Conservation (phyloP, 805 yeast species). For the Metschnikowia lochheadii region DNA sequence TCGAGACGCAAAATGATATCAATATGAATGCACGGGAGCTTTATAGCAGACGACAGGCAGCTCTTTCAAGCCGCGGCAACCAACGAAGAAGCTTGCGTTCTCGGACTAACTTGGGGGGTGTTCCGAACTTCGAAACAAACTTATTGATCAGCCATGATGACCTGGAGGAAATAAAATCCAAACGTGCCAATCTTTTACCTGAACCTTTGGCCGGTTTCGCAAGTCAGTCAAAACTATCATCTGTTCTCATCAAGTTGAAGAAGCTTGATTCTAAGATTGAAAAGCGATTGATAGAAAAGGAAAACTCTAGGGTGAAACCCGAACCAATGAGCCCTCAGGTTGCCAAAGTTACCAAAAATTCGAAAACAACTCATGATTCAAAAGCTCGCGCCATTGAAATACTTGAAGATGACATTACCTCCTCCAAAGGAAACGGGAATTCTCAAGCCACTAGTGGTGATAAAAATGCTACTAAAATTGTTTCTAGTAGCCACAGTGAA, state of each 20-base stretch:
- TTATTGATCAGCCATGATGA: conserved; percentile 3
- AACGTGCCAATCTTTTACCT: conserved; percentile 12
- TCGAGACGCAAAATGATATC: conserved; percentile 6
- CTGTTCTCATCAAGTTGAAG: conserved; percentile 21
- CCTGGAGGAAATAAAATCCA: conserved; percentile 9
- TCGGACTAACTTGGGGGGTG: conserved; percentile 9
- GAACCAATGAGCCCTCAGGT: conserved; percentile 3
- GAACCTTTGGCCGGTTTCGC: conserved; percentile 14
- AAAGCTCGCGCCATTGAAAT: not conserved
- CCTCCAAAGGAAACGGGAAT: not conserved
- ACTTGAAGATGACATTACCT: not conserved
- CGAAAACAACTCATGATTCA: not conserved
- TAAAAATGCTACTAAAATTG: not conserved
- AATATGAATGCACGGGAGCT: conserved; percentile 11
- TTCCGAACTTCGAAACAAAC: conserved; percentile 12
- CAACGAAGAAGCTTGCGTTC: conserved; percentile 13
- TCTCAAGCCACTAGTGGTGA: not conserved
- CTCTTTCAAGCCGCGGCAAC: conserved; percentile 4
- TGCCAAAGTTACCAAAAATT: not conserved
- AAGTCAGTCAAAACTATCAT: conserved; percentile 17
- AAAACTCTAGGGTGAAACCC: conserved; percentile 3
- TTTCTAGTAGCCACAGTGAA: not conserved
- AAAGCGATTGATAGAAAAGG: conserved; percentile 4
- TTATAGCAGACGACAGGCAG: conserved; percentile 12
- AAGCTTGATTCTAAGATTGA: conserved; percentile 19